Percentiles rank a stretch among this genome's conserved stretches.
Evolutionary conservation across 208 protist species (phyloP).

Genomic region (Acanthamoeba royreba): DNA sequence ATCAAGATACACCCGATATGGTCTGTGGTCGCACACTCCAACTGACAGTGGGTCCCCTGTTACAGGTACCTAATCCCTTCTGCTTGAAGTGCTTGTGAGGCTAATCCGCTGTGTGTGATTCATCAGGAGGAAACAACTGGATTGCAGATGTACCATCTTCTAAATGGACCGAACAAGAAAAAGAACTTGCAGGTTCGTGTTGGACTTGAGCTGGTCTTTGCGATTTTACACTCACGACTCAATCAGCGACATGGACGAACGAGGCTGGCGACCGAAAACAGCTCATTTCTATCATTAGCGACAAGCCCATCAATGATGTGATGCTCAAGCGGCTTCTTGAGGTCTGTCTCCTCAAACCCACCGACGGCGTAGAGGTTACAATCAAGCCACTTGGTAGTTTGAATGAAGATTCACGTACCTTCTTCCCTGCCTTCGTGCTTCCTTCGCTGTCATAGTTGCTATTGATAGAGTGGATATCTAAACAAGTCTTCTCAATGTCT

Average conservation of each 20-base stretch:
- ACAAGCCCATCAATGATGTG: not conserved
- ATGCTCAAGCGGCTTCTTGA: not conserved
- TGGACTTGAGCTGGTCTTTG: not conserved
- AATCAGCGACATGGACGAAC: not conserved
- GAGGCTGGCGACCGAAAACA: not conserved
- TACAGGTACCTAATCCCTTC: not conserved
- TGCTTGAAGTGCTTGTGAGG: too few species aligned
- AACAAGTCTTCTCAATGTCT: too few species aligned
- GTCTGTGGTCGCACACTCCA: not conserved
- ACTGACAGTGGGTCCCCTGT: not conserved
- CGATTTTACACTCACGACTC: not conserved
- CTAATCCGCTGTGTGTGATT: too few species aligned
- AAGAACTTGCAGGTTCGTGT: not conserved
- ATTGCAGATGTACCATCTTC: not conserved
- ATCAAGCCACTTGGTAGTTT: not conserved
- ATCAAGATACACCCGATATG: not conserved
- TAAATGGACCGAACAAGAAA: not conserved
- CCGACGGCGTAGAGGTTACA: not conserved
- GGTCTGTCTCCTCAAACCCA: not conserved
- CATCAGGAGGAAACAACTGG: not conserved
- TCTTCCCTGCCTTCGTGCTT: too few species aligned
- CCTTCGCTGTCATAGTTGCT: too few species aligned
- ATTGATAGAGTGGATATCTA: too few species aligned
- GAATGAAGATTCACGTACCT: not conserved
- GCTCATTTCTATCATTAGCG: not conserved